Evolutionary conservation across 306 rosid species (phyloP).

Genomic region (Corylus heterophylla): DNA sequence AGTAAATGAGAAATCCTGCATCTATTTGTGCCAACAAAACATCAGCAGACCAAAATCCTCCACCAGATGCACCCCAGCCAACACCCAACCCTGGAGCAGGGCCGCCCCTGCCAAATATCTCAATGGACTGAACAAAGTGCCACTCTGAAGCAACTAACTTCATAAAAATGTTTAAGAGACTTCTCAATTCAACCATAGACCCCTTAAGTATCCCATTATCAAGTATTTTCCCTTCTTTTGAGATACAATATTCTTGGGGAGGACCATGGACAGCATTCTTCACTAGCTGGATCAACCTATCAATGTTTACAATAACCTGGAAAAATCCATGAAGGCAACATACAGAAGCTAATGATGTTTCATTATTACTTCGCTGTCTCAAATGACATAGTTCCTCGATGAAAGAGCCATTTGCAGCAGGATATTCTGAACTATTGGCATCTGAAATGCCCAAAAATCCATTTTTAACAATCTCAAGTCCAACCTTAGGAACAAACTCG

Average conservation of each 20-base stretch:
- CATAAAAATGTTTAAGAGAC: constrained; percentile 49
- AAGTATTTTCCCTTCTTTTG: constrained; percentile 69
- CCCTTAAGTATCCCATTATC: constrained; percentile 63
- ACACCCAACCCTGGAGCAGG: constrained; percentile 92
- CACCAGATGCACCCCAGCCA: constrained; percentile 93
- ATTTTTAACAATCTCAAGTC: constrained; percentile 67
- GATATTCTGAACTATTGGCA: constrained; percentile 36
- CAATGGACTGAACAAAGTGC: constrained; percentile 55
- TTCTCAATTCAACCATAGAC: constrained; percentile 54
- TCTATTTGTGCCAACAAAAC: constrained; percentile 67
- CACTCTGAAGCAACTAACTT: constrained; percentile 62
- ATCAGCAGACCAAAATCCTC: constrained; percentile 83
- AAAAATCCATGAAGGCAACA: constrained; percentile 71
- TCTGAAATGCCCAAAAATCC: constrained; percentile 48
- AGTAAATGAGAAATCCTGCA: constrained; percentile 51
- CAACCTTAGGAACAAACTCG: constrained; percentile 84
- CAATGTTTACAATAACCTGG: constrained; percentile 45
- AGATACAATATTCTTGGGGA: constrained; percentile 41
- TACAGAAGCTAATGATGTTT: constrained; percentile 76
- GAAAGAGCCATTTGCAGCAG: constrained; percentile 50
- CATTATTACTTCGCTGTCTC: constrained; percentile 59
- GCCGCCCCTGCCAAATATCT: constrained; percentile 90
- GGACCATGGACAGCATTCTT: constrained; percentile 42
- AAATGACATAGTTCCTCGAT: constrained; percentile 55
- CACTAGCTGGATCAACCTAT: constrained; percentile 66